phyloP scores from a whole-genome alignment of 495 filamentous ascomycete genomes.

The Penicillium pulvis region DNA sequence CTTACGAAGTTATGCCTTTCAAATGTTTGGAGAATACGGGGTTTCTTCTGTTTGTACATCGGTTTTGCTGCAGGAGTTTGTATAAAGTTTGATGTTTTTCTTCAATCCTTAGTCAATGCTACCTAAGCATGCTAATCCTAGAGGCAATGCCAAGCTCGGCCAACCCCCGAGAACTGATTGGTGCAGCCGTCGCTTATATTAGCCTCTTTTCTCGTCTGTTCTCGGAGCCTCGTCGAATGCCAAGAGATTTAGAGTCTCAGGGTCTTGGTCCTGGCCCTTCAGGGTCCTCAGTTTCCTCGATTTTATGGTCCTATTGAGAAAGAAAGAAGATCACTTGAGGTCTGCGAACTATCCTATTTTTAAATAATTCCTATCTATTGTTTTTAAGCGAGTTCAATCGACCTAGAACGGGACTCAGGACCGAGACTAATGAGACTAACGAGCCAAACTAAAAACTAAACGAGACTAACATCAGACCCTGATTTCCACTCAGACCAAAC shows the following conservation, averaged over 20 bases:
- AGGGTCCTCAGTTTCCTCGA: neutral
- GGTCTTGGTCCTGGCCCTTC: neutral
- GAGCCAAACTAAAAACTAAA: neutral
- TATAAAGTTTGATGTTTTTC: too few relatives aligned
- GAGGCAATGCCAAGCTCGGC: neutral
- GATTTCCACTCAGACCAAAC: neutral
- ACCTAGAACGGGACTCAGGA: neutral
- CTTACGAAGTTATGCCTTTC: neutral
- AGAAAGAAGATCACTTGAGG: too few relatives aligned
- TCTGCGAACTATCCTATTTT: too few relatives aligned
- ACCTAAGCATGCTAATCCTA: too few relatives aligned
- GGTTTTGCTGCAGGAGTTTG: neutral
- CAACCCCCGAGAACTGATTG: neutral
- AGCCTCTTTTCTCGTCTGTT: neutral
- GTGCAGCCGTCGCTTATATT: neutral
- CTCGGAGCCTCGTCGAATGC: neutral
- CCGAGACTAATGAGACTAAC: neutral
- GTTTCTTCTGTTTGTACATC: neutral
- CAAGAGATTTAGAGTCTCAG: neutral
- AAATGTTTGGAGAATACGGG: neutral
- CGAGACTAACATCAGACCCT: conserved; percentile 6
- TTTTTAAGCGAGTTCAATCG: neutral
- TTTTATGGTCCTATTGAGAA: too few relatives aligned
- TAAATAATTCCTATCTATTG: too few relatives aligned
- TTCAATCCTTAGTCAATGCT: too few relatives aligned